Percentiles rank a stretch among this genome's conserved stretches.
Evolutionary conservation across 1,139 yeast genomes (phyloP).

Genomic region (Petasospora rhodanensis): DNA sequence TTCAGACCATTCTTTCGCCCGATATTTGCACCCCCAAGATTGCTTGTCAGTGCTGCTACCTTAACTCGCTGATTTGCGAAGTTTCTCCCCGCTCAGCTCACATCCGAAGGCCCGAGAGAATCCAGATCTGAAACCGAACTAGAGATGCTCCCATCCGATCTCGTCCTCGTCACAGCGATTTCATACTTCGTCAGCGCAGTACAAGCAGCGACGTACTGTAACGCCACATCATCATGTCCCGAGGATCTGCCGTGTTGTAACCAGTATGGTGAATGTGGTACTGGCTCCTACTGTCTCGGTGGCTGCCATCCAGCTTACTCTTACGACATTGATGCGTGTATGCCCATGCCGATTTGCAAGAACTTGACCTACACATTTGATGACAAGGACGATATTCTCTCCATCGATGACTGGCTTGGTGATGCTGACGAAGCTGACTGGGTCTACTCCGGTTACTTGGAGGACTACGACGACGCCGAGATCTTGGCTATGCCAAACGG

Average conservation of each 20-base stretch:
- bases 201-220: slow-evolving; percentile 21
- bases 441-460: slow-evolving; percentile 67
- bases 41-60: too few species aligned
- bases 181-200: slow-evolving; percentile 1
- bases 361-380: slow-evolving; percentile 35
- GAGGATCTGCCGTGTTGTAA: slow-evolving; percentile 75
- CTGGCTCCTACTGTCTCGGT: slow-evolving; percentile 74
- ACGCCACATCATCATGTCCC: slow-evolving; percentile 49
- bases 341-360: slow-evolving; percentile 57
- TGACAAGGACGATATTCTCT: slow-evolving; percentile 29
- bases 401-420: slow-evolving; percentile 52
- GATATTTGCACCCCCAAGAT: too few species aligned
- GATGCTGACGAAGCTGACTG: slow-evolving; percentile 65
- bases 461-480: slow-evolving; percentile 45
- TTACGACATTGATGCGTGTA: slow-evolving; percentile 44
- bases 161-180: too few species aligned
- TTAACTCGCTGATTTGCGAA: too few species aligned
- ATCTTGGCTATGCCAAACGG: slow-evolving; percentile 75
- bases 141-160: too few species aligned
- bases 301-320: slow-evolving; percentile 62
- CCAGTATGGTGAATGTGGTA: slow-evolving; percentile 80
- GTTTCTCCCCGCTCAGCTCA: too few species aligned
- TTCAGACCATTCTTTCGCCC: too few species aligned
- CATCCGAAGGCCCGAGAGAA: too few species aligned
- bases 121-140: too few species aligned